Evolutionary conservation across 257 asterid species (phyloP).

Genomic region (Rhazya stricta): DNA sequence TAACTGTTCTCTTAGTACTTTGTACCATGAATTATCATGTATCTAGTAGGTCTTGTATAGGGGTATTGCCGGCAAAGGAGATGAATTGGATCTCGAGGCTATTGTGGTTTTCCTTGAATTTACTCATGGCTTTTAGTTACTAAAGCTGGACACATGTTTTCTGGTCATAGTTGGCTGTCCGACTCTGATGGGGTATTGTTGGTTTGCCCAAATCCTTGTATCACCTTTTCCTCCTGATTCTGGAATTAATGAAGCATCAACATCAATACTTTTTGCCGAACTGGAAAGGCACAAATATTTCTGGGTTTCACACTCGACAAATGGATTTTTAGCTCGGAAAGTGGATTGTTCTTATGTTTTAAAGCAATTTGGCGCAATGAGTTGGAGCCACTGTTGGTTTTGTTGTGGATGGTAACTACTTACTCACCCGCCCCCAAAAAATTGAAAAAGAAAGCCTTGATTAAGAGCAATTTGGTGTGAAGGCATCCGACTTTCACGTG

Average conservation of each 20-base stretch:
- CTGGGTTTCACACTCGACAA: background rate
- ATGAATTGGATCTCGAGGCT: background rate
- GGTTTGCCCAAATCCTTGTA: background rate
- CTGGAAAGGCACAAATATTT: background rate
- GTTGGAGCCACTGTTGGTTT: too few relatives aligned
- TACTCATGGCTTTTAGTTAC: background rate
- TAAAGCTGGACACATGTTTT: background rate
- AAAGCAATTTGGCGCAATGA: too few relatives aligned
- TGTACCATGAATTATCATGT: background rate
- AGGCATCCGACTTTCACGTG: conserved; percentile 6
- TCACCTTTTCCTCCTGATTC: background rate
- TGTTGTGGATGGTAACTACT: too few relatives aligned
- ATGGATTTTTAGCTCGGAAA: too few relatives aligned
- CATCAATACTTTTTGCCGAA: too few relatives aligned
- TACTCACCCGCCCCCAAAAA: too few relatives aligned
- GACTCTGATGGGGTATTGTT: background rate
- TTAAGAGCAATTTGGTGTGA: background rate
- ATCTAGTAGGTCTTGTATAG: conserved; percentile 2
- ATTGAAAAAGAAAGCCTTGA: too few relatives aligned
- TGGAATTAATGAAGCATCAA: too few relatives aligned
- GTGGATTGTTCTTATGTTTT: background rate
- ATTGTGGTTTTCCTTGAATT: background rate
- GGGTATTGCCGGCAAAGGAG: background rate
- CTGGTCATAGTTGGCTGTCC: background rate
- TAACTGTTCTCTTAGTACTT: background rate